phyloP scores from a whole-genome alignment of 2,329 filamentous ascomycete genomes.

The Colletotrichum lupini region DNA sequence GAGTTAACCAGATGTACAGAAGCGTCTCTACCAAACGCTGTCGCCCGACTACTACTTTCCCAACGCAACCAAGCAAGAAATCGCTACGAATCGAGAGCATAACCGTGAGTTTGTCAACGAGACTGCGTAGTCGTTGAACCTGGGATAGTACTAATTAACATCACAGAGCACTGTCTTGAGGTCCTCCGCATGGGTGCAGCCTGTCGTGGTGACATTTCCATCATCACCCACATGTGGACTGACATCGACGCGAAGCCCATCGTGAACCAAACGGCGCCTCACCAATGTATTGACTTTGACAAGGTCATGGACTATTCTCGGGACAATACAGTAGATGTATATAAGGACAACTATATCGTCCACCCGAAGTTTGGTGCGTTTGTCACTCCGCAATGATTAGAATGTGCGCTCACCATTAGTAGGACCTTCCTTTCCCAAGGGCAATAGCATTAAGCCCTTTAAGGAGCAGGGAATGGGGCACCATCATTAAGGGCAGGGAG shows the following conservation, averaged over 20 bases:
- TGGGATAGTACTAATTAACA: background rate
- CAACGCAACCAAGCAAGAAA: slow-evolving; percentile 24
- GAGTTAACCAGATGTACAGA: slow-evolving; percentile 3
- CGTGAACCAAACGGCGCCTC: slow-evolving; percentile 33
- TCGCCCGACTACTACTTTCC: slow-evolving; percentile 30
- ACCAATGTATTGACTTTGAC: slow-evolving; percentile 28
- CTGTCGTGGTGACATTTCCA: slow-evolving; percentile 31
- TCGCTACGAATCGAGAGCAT: slow-evolving; percentile 28
- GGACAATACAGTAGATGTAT: slow-evolving; percentile 23
- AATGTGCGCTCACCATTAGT: background rate
- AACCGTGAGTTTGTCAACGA: slow-evolving; percentile 5
- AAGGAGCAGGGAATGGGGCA: slow-evolving; percentile 27
- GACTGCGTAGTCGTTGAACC: rapidly evolving
- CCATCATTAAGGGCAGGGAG: background rate
- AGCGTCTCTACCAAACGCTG: slow-evolving; percentile 31
- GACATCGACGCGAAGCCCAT: slow-evolving; percentile 32
- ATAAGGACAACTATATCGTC: slow-evolving; percentile 32
- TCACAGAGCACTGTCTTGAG: slow-evolving; percentile 28
- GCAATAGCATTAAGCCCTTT: slow-evolving; percentile 33
- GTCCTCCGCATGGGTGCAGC: slow-evolving; percentile 32
- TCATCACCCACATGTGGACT: slow-evolving; percentile 35
- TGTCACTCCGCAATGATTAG: rapidly evolving
- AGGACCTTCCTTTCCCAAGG: slow-evolving; percentile 32
- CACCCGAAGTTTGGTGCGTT: slow-evolving; percentile 32
- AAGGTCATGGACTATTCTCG: slow-evolving; percentile 28